phyloP scores from a whole-genome alignment of 2,329 filamentous ascomycete species.

The Thermothelomyces thermophilus region DNA sequence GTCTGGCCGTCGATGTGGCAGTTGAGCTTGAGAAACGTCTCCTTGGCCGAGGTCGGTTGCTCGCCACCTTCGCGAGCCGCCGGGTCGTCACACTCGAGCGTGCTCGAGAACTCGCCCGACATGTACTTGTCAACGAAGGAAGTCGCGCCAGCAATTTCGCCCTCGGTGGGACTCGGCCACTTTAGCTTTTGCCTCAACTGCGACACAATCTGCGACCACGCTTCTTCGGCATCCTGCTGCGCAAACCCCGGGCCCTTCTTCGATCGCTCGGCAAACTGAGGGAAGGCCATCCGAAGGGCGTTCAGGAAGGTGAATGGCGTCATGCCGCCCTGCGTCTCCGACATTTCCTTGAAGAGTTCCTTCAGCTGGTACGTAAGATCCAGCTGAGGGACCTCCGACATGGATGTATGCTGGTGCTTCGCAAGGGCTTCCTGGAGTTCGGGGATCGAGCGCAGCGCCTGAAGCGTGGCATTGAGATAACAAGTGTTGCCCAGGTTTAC shows the following conservation, averaged over 20 bases:
- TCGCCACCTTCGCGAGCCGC: conserved; percentile 70
- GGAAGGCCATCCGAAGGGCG: conserved; percentile 70
- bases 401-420: conserved; percentile 50
- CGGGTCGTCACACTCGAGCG: conserved; percentile 77
- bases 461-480: conserved; percentile 96
- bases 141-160: conserved; percentile 35
- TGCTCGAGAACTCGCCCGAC: conserved; percentile 70
- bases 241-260: conserved; percentile 79
- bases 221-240: conserved; percentile 98
- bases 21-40: conserved; percentile 85
- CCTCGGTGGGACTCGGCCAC: conserved; percentile 47
- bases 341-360: conserved; percentile 83
- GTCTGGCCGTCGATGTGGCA: conserved; percentile 86
- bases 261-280: conserved; percentile 87
- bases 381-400: conserved; percentile 42
- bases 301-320: conserved; percentile 76
- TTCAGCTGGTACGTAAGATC: conserved; percentile 74
- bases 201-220: conserved; percentile 90
- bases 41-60: conserved; percentile 57
- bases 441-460: conserved; percentile 79
- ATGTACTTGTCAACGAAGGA: conserved; percentile 91
- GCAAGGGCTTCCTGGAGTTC: conserved; percentile 77
- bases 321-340: conserved; percentile 80
- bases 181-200: conserved; percentile 74
- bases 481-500: conserved; percentile 96